Evolutionary conservation across 768 basidiomycete genomes (phyloP).

Genomic region (Tulasnella sp.): DNA sequence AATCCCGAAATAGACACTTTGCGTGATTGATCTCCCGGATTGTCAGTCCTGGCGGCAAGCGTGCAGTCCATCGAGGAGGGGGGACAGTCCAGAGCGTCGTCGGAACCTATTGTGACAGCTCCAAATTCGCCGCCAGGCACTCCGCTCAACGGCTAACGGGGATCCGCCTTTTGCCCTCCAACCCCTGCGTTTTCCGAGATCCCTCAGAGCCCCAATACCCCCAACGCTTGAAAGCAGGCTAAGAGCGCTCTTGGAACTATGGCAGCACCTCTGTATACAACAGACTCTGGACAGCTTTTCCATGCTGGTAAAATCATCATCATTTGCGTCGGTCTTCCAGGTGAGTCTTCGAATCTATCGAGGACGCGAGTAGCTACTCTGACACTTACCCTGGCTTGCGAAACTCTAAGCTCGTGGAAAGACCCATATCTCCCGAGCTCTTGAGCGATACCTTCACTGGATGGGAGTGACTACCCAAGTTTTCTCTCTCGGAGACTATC

Average conservation of each 20-base stretch:
- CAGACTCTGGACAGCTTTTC: constrained; percentile 68
- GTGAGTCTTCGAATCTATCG: constrained; percentile 29
- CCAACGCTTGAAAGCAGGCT: neutral
- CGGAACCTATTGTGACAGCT: neutral
- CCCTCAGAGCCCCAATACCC: neutral
- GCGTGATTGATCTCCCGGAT: neutral
- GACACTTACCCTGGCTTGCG: neutral
- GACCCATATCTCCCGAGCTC: constrained; percentile 91
- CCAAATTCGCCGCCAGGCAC: neutral
- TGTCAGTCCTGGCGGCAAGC: neutral
- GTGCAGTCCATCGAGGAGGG: no score
- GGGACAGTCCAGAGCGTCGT: neutral
- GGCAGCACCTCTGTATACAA: constrained; percentile 96
- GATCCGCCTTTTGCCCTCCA: neutral
- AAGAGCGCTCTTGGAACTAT: constrained; percentile 42
- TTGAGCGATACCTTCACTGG: constrained; percentile 98
- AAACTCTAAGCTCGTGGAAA: constrained; percentile 68
- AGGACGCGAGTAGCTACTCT: neutral
- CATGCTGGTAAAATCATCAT: constrained; percentile 96
- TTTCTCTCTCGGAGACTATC: constrained; percentile 91
- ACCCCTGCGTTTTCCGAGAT: neutral
- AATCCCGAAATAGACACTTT: neutral
- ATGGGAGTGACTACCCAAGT: constrained; percentile 96
- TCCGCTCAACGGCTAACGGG: neutral
- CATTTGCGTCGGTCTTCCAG: constrained; percentile 84